Conservation (phyloP, 2,329 filamentous ascomycete genomes). For the Fusarium lateritium region DNA sequence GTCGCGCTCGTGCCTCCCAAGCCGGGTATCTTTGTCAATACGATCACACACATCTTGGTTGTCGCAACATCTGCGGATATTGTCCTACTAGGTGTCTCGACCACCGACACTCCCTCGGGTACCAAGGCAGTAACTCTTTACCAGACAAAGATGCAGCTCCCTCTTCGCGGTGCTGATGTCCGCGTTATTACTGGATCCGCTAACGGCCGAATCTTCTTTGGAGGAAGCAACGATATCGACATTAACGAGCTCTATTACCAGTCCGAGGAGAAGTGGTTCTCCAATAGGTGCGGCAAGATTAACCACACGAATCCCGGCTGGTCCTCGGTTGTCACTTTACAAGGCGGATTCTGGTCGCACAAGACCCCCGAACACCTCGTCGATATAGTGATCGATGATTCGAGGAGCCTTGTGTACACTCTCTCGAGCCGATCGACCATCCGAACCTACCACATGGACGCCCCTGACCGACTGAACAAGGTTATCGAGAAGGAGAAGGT, state of each 20-base stretch:
- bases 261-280: constrained; percentile 97
- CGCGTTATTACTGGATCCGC: constrained; percentile 85
- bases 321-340: constrained; percentile 71
- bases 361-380: constrained; percentile 74
- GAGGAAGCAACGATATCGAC: constrained; percentile 84
- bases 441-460: constrained; percentile 89
- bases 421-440: constrained; percentile 91
- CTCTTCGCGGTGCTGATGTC: constrained; percentile 82
- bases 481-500: constrained; percentile 77
- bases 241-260: constrained; percentile 96
- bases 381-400: constrained; percentile 90
- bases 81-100: constrained; percentile 86
- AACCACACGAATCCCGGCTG: constrained; percentile 87
- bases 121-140: constrained; percentile 84
- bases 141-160: constrained; percentile 87
- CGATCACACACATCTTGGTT: constrained; percentile 90
- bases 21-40: constrained; percentile 86
- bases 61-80: constrained; percentile 90
- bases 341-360: constrained; percentile 65
- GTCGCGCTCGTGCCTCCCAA: constrained; percentile 90
- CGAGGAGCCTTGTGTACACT: constrained; percentile 89
- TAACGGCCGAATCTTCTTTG: constrained; percentile 94
- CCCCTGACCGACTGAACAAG: constrained; percentile 70
- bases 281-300: constrained; percentile 86
- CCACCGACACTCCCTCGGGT: constrained; percentile 76